These are phyloP conservation scores for Pestalotiopsis sp. DNA, from an alignment of 2,329 filamentous ascomycete species.

Conservation along the genomic window DNA sequence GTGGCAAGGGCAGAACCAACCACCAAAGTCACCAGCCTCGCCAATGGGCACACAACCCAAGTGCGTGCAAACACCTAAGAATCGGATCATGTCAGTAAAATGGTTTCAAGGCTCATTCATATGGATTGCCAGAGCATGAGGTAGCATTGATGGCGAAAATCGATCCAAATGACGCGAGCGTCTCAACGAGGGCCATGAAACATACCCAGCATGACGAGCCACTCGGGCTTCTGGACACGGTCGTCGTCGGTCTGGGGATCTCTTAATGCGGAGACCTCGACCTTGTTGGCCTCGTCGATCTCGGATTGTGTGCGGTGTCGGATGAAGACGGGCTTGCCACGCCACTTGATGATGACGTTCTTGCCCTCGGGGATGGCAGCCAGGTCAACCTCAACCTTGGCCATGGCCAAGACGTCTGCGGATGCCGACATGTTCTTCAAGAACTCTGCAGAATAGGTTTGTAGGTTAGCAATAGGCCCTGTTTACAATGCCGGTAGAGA, in stretches of 20 bases:
- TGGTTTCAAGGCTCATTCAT: neutral
- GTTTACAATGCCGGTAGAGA: neutral
- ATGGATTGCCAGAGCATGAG: neutral
- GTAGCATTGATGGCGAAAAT: neutral
- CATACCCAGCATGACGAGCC: slow-evolving; percentile 96
- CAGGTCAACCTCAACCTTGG: slow-evolving; percentile 98
- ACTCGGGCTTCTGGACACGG: slow-evolving; percentile 97
- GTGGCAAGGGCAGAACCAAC: slow-evolving; percentile 99
- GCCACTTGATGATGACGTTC: slow-evolving; percentile 99
- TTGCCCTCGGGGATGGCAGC: slow-evolving; percentile 92
- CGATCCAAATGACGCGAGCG: neutral
- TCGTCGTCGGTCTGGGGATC: slow-evolving; percentile 91
- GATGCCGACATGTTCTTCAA: slow-evolving; percentile 99
- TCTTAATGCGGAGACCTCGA: slow-evolving; percentile 80
- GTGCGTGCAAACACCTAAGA: slow-evolving; percentile 92
- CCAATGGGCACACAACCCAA: slow-evolving; percentile 99
- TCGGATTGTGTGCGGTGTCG: slow-evolving; percentile 93
- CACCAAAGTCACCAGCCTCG: slow-evolving; percentile 92
- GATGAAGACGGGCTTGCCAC: slow-evolving; percentile 99
- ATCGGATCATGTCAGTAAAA: slow-evolving; percentile 18
- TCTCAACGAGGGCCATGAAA: slow-evolving; percentile 21
- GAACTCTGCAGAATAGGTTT: slow-evolving; percentile 71
- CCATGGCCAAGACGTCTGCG: slow-evolving; percentile 97
- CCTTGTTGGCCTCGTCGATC: slow-evolving; percentile 92
- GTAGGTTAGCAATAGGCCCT: slow-evolving; percentile 4